phyloP scores from a whole-genome alignment of 345 rosid species.

The Sisymbrium irio region DNA sequence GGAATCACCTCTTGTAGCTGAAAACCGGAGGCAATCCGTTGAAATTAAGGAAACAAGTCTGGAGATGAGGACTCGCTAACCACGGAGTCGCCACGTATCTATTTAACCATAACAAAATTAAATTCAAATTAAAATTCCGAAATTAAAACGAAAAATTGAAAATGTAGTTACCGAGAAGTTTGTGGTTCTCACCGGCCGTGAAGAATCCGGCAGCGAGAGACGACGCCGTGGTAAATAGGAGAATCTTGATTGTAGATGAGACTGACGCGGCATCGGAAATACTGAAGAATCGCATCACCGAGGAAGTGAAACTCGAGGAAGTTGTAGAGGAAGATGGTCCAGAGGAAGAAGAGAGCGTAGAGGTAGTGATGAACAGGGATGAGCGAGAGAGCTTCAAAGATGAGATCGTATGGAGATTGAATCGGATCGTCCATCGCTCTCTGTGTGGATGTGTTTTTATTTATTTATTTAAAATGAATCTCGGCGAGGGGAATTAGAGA shows the following conservation, averaged over 20 bases:
- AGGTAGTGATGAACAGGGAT: conserved; percentile 59
- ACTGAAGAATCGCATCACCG: conserved; percentile 46
- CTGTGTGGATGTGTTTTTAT: too few species aligned
- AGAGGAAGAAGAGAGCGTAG: conserved; percentile 29
- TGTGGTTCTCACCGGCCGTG: conserved; percentile 56
- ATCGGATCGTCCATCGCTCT: conserved; percentile 14
- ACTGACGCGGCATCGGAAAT: conserved; percentile 43
- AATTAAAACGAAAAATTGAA: not conserved
- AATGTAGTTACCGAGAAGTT: too few species aligned
- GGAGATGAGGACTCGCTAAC: conserved; percentile 91
- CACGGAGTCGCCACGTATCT: conserved; percentile 78
- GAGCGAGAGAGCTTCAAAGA: conserved; percentile 42
- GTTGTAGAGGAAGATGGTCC: conserved; percentile 48
- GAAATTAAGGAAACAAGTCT: conserved; percentile 62
- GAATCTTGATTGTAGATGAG: conserved; percentile 50
- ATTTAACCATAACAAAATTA: not conserved
- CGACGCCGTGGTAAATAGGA: conserved; percentile 50
- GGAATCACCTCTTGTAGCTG: conserved; percentile 59
- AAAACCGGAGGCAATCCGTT: conserved; percentile 73
- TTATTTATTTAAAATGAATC: not conserved
- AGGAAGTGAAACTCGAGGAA: conserved; percentile 71
- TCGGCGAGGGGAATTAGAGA: not conserved
- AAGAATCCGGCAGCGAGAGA: conserved; percentile 64
- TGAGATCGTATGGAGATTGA: conserved; percentile 44
- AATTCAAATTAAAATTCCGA: not conserved